Conservation (phyloP, 129 eudicot genomes). For the Tagetes patula region DNA sequence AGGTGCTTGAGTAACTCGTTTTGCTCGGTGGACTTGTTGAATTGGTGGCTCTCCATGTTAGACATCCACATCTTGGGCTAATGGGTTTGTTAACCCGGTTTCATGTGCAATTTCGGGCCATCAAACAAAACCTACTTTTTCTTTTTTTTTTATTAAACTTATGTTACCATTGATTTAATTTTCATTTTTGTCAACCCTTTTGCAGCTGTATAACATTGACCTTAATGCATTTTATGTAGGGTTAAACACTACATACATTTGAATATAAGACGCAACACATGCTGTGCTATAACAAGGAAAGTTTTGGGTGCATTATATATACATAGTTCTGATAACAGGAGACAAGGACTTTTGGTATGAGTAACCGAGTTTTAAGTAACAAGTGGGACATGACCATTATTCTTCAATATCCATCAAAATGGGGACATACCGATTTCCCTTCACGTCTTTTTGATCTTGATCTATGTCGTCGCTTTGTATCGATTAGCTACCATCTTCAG, state of each 20-base stretch:
- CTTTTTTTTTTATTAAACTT: not conserved
- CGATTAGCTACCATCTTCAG: constrained; percentile 16
- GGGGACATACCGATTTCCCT: not conserved
- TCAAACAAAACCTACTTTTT: constrained; percentile 5
- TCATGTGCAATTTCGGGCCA: too few relatives aligned
- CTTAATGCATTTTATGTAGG: constrained; percentile 18
- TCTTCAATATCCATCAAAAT: not conserved
- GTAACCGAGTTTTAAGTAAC: not conserved
- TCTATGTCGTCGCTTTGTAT: not conserved
- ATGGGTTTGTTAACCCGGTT: too few relatives aligned
- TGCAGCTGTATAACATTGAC: constrained; percentile 28
- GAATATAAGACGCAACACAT: not conserved
- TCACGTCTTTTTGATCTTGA: not conserved
- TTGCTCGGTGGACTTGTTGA: too few relatives aligned
- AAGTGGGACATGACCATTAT: constrained; percentile 8
- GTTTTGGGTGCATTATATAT: not conserved
- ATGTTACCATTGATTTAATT: constrained; percentile 22
- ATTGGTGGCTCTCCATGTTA: too few relatives aligned
- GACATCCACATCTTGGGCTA: too few relatives aligned
- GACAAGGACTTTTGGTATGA: constrained; percentile 18
- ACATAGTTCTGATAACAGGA: constrained; percentile 19
- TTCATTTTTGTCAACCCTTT: not conserved
- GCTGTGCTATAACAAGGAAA: constrained; percentile 10
- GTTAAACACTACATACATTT: not conserved
- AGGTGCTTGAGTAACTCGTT: too few relatives aligned